These are phyloP conservation scores for Phalaenopsis aphrodite DNA, from an alignment of 106 monocot species.

Conservation along the genomic window DNA sequence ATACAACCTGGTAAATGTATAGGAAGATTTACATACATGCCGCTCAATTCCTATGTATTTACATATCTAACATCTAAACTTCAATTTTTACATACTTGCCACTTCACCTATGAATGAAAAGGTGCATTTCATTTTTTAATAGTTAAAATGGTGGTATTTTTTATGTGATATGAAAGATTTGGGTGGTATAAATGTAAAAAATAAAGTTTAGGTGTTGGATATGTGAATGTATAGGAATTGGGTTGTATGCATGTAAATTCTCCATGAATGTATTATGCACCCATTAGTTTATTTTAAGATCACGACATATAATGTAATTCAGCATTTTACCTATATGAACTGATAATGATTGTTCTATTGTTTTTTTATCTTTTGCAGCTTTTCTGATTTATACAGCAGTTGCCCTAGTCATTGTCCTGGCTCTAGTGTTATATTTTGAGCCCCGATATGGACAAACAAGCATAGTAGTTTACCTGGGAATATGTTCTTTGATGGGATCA, in stretches of 20 bases:
- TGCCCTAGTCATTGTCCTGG: conserved; percentile 25
- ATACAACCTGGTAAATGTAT: conserved; percentile 55
- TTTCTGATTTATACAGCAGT: conserved; percentile 46
- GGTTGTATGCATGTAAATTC: no score
- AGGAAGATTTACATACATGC: no score
- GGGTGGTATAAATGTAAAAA: no score
- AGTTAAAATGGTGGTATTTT: no score
- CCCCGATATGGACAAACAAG: conserved; percentile 67
- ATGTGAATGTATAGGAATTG: no score
- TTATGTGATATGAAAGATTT: no score
- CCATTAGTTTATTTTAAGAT: neutral
- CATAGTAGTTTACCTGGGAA: conserved; percentile 73
- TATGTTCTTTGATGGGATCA: conserved; percentile 78
- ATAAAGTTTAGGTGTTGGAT: no score
- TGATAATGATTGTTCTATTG: conserved; percentile 6
- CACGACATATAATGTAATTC: neutral
- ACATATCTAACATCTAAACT: no score
- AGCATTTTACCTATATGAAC: neutral
- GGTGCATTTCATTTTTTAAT: no score
- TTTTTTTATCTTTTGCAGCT: conserved; percentile 26
- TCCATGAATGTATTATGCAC: neutral
- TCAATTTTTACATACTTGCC: no score
- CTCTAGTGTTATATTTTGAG: conserved; percentile 41
- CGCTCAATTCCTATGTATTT: no score
- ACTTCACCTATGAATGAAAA: no score